These are phyloP conservation scores for Acrodontium crateriforme DNA, from an alignment of 2,329 filamentous ascomycete genomes.

Conservation along the genomic window DNA sequence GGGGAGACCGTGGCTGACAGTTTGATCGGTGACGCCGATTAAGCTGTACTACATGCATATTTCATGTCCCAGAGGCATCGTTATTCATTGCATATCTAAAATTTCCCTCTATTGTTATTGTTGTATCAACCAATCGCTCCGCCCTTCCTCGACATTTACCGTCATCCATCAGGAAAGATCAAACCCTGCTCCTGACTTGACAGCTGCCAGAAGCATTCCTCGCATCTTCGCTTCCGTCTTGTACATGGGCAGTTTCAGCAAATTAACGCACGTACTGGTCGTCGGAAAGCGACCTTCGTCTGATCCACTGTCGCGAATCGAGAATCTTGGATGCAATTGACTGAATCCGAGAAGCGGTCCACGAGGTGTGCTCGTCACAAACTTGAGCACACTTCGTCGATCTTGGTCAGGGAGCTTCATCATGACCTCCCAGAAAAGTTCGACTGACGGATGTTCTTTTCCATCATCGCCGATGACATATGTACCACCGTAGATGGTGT, in stretches of 20 bases:
- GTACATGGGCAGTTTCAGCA: slow-evolving; percentile 85
- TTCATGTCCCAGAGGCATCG: no score
- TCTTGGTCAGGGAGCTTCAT: slow-evolving; percentile 59
- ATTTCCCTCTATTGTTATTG: no score
- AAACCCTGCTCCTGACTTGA: slow-evolving; percentile 83
- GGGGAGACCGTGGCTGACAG: no score
- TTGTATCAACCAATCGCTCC: no score
- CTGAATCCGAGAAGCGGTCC: slow-evolving; percentile 82
- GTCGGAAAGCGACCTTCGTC: slow-evolving; percentile 74
- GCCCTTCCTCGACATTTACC: no score
- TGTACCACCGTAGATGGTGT: slow-evolving; percentile 77
- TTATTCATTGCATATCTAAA: no score
- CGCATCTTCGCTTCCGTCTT: slow-evolving; percentile 49
- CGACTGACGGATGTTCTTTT: slow-evolving; percentile 69
- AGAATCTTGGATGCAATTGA: slow-evolving; percentile 73
- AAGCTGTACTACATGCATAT: no score
- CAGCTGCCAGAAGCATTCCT: slow-evolving; percentile 76
- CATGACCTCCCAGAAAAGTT: slow-evolving; percentile 88
- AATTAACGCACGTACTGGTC: slow-evolving; percentile 89
- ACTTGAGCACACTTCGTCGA: slow-evolving; percentile 77
- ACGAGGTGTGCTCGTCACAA: slow-evolving; percentile 84
- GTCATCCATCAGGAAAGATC: no score
- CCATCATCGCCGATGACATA: slow-evolving; percentile 84
- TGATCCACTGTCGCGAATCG: slow-evolving; percentile 68
- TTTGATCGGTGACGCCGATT: no score